Evolutionary conservation across 202 grass and related monocot genomes (phyloP).

Genomic region (Panicum virgatum): DNA sequence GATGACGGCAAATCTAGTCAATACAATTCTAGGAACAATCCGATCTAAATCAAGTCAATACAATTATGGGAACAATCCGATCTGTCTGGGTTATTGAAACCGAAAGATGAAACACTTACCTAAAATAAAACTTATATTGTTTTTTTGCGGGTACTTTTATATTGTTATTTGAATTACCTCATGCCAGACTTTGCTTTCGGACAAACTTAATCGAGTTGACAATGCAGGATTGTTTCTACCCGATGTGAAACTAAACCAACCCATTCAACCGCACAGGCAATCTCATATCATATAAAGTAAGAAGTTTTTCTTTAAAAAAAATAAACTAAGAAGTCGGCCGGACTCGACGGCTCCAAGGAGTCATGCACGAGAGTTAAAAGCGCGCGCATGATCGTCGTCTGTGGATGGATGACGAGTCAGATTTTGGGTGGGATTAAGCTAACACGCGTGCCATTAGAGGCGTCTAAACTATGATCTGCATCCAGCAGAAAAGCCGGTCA

Average conservation of each 20-base stretch:
- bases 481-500: neutral
- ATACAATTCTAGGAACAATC: neutral
- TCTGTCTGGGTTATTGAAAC: neutral
- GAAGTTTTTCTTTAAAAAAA: no score
- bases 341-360: neutral
- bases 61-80: neutral
- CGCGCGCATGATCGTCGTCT: neutral
- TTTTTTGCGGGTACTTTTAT: neutral
- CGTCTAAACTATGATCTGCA: constrained; percentile 43
- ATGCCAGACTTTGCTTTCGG: neutral
- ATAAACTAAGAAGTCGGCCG: neutral
- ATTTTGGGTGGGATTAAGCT: constrained; percentile 27
- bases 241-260: neutral
- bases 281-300: no score
- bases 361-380: neutral
- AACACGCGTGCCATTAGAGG: constrained; percentile 33
- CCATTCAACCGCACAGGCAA: neutral
- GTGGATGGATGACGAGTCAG: neutral
- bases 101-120: neutral
- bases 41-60: neutral
- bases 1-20: neutral
- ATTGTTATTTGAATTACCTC: neutral
- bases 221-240: rapidly evolving
- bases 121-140: neutral
- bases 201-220: neutral